Evolutionary conservation across 495 filamentous ascomycete species (phyloP).

Genomic region (Hypomontagnella monticulosa): DNA sequence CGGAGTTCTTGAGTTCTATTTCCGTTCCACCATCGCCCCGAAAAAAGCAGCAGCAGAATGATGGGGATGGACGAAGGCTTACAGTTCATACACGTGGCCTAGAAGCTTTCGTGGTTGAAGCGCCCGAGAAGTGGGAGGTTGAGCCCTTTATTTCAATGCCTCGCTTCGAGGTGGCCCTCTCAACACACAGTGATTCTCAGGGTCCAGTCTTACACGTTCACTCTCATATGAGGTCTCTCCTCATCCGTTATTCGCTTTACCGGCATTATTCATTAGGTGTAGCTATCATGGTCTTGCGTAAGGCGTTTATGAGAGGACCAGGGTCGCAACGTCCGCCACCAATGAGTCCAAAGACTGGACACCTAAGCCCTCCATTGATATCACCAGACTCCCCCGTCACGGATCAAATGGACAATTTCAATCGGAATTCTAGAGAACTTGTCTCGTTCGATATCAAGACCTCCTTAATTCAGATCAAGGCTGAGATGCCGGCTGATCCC

Average conservation of each 20-base stretch:
- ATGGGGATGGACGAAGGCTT: conserved; percentile 85
- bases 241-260: conserved; percentile 91
- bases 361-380: conserved; percentile 50
- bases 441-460: conserved; percentile 82
- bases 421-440: conserved; percentile 63
- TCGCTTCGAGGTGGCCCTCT: conserved; percentile 84
- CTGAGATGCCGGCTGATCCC: conserved; percentile 84
- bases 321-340: conserved; percentile 40
- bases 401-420: conserved; percentile 46
- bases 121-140: conserved; percentile 80
- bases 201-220: conserved; percentile 89
- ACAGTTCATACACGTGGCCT: conserved; percentile 82
- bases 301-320: conserved; percentile 70
- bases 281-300: conserved; percentile 76
- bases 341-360: conserved; percentile 34
- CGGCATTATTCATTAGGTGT: conserved; percentile 91
- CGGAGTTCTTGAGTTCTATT: conserved; percentile 65
- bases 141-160: conserved; percentile 90
- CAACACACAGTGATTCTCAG: conserved; percentile 83
- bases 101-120: conserved; percentile 90
- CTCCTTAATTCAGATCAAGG: conserved; percentile 85
- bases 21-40: conserved; percentile 69
- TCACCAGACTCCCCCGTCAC: conserved; percentile 45
- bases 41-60: conserved; percentile 60
- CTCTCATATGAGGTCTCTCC: conserved; percentile 78